Evolutionary conservation across 352 stramenopile genomes (phyloP), one percentile per base, ranked within the genome.

Genomic region (Phytophthora pini): DNA sequence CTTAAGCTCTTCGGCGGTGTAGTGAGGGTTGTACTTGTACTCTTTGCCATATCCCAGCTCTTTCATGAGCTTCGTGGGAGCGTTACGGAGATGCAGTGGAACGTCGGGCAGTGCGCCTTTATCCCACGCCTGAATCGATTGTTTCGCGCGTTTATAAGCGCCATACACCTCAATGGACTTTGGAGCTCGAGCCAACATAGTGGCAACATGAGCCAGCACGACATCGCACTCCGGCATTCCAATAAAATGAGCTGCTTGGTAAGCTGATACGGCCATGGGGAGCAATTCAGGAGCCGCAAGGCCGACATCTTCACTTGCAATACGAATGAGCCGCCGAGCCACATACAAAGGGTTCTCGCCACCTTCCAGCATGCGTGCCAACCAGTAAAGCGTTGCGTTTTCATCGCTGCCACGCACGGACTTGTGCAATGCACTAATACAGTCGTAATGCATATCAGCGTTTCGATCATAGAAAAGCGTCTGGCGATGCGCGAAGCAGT

Each of bases 171-270:
- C 89, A 45, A 95, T 85, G 1, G 82, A 93, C 63, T 97, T 95
- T 5, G 84, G 81, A 1, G 89, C 85, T 27, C 88, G 79, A n/a
- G 89, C 89, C 27, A 97, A 50, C 65, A 91, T 84, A 15, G 77
- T 89, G 10, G 86, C 84, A 56, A 87, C 92, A 57, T 97, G 87
- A 6, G 84, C 84, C 11, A 97, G 72, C 24, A 88, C 79, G 9
- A 94, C 80, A 40, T 94, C 84, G 54, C 89, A 97, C 57, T 97
- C 89, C 4, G 89, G 89, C 86, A 97, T 94, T 7, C 89, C 89
- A 10, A 94, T 47, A 45, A 84, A 88, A 34, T 95, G 84, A 29
- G 82, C 85, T 0, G 87, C 70, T 12, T 95, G 87, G 50, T 93
- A 93, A 3, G 83, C 80, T 13, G 84, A 73, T 20, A 91, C 79